Evolutionary conservation across 768 basidiomycete genomes (phyloP), one percentile per base, ranked within the genome.

Genomic region (Suillus americanus): DNA sequence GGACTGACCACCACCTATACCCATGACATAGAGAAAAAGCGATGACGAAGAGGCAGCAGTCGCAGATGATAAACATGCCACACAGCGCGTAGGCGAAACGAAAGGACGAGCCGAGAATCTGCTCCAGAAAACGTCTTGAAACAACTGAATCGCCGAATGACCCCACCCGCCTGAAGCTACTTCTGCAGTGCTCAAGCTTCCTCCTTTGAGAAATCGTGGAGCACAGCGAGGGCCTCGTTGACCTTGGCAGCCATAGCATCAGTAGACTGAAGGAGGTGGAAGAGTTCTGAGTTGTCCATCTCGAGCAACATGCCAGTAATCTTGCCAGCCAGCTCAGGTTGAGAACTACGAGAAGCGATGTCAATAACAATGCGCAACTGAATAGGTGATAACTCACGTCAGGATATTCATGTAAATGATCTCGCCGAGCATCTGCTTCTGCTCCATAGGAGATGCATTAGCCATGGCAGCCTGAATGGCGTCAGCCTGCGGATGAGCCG

Each of bases 351-450:
- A 62, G 28, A 63, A 61, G 8, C 74, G 53, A 69, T 54, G 64
- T 30, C 62, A 66, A 8, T 63, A 60, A 66, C 62, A 30, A 48
- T n/a, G 16, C 43, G 56, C 33, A 23, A 28, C 46, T 28, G 28
- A 69, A 35, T 3, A 40, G 43, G 74, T 64, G 12, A 30, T 63
- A 66, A 62, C 92, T 76, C 81, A 94, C 91, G 79, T 73, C 64
- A 83, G 86, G 68, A 98, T 96, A 75, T 87, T 90, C 86, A 97
- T 89, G 81, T 98, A 98, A 70, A 98, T 88, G 59, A 92, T 87
- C 80, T 99, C 97, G 70, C 97, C 97, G 56, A 99, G 84, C 91
- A 98, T 95, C 79, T 99, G 97, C 84, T 99, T 99, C 86, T 98
- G 95, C 79, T 99, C 97, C 76, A 83, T 81, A 41, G 88, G 86